Base-by-base conservation (phyloP, 371 early-diverging fungal genomes). In the Actinomortierella wolfii region DNA sequence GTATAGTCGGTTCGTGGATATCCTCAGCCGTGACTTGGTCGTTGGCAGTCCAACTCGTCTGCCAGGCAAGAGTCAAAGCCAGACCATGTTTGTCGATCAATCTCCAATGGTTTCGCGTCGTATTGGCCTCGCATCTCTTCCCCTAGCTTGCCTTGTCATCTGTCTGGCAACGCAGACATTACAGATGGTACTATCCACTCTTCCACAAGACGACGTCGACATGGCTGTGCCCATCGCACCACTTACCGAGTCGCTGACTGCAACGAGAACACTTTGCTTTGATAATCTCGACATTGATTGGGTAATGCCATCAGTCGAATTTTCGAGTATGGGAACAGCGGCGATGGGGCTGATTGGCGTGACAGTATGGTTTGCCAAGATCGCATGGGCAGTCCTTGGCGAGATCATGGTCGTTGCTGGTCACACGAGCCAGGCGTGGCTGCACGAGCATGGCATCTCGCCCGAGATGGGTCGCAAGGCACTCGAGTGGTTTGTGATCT, bases 121-220 rank as follows among this genome's bases (percentile, higher is more conserved):
- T 2, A 91, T 97, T 58, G 98, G 97, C 18, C 91, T 97, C 56
- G 92, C 96, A 15, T 87, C 92, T 5, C 68, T 97, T 26, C 97
- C 98, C 0, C 71, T 97, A 29, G 91, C 92, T 3, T 95, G 95
- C 61, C 78, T 97, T 54, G 89, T 94, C 55, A 78, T 91, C 28
- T 87, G 91, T n/a, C 86, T 93, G 52, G 75, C 84, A 28, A 81
- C 85, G 46, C 94, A 92, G 63, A 84, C 90, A 2, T 47, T 91
- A 14, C 82, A 86, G 21, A 90, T 92, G 89, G 78, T 83, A 42
- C 71, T 78, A 29, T 77, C 79, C 51, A 81, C 77, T 26, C 53
- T 66, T 20, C 58, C 59, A 11, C 39, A 24, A 23, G 41, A 7
- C 62, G 64, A 20, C 25, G 59, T 26, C 41, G 64, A 63, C 1